Evolutionary conservation across 257 asterid species (phyloP).

Genomic region (Nicotiana benthamiana): DNA sequence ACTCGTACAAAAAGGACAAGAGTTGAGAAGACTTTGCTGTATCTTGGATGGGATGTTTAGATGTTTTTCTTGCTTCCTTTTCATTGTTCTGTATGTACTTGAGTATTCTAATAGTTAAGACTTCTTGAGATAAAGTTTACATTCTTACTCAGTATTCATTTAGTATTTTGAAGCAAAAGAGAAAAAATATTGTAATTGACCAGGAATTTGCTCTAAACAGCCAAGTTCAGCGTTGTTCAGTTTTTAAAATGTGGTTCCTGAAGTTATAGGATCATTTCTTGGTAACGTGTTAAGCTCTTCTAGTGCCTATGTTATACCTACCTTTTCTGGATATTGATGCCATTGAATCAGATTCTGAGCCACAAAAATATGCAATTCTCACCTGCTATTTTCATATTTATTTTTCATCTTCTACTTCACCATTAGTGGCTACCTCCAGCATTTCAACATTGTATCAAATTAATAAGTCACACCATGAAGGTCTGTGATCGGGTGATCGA

Average conservation of each 20-base stretch:
- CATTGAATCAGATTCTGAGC: not conserved
- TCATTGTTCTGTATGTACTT: not conserved
- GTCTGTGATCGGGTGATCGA: too few species aligned
- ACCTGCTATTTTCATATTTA: not conserved
- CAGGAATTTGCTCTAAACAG: not conserved
- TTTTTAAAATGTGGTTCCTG: not conserved
- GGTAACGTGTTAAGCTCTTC: not conserved
- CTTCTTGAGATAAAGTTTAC: not conserved
- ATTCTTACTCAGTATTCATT: not conserved
- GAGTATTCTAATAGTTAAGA: not conserved
- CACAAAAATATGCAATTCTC: not conserved
- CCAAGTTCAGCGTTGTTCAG: not conserved
- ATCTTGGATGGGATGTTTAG: not conserved
- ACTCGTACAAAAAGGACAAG: not conserved
- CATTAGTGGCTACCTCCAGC: not conserved
- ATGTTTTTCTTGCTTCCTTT: not conserved
- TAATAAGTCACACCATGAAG: too few species aligned
- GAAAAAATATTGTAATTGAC: not conserved
- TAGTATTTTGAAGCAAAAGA: not conserved
- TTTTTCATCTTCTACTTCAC: not conserved
- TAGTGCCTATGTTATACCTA: not conserved
- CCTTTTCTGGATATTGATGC: not conserved
- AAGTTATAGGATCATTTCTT: not conserved
- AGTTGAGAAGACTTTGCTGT: not conserved
- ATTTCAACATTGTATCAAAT: not conserved